Evolutionary conservation across 768 basidiomycete species (phyloP).

Genomic region (Boletus rufocinnamomeus): DNA sequence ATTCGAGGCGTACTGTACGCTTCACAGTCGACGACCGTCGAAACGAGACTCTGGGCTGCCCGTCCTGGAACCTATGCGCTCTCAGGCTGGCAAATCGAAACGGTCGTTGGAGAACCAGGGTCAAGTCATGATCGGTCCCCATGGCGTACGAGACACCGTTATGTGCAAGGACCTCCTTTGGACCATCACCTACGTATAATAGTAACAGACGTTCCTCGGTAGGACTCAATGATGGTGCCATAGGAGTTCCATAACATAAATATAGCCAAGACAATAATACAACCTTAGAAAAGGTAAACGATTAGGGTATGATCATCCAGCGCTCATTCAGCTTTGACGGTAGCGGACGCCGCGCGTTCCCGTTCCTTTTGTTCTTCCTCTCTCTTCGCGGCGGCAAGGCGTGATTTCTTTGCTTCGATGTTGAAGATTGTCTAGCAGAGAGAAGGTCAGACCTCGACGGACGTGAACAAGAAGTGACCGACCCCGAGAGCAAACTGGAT

Average conservation of each 20-base stretch:
- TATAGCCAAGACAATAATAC: conserved; percentile 8
- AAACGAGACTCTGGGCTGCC: conserved; percentile 57
- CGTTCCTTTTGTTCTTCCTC: conserved; percentile 43
- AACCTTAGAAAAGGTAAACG: background rate
- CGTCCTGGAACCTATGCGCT: conserved; percentile 67
- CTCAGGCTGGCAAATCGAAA: conserved; percentile 69
- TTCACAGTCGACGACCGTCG: conserved; percentile 43
- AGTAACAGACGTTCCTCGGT: conserved; percentile 26
- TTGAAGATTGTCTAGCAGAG: conserved; percentile 67
- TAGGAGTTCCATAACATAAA: conserved; percentile 17
- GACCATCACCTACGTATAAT: conserved; percentile 37
- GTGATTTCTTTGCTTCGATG: conserved; percentile 65
- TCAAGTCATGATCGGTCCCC: conserved; percentile 10
- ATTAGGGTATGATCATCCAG: conserved; percentile 19
- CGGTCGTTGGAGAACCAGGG: conserved; percentile 52
- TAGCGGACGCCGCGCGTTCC: conserved; percentile 27
- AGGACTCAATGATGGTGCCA: conserved; percentile 6
- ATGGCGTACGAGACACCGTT: conserved; percentile 42
- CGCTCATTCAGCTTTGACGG: conserved; percentile 20
- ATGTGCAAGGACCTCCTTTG: conserved; percentile 39
- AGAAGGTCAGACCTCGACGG: background rate
- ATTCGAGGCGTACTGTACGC: conserved; percentile 63
- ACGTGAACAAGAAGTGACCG: conserved; percentile 29
- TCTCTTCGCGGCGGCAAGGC: conserved; percentile 54
- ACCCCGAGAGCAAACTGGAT: conserved; percentile 79